Evolutionary conservation across 257 asterid species (phyloP), one percentile per base, ranked within the genome.

Genomic region (Eucommia ulmoides): DNA sequence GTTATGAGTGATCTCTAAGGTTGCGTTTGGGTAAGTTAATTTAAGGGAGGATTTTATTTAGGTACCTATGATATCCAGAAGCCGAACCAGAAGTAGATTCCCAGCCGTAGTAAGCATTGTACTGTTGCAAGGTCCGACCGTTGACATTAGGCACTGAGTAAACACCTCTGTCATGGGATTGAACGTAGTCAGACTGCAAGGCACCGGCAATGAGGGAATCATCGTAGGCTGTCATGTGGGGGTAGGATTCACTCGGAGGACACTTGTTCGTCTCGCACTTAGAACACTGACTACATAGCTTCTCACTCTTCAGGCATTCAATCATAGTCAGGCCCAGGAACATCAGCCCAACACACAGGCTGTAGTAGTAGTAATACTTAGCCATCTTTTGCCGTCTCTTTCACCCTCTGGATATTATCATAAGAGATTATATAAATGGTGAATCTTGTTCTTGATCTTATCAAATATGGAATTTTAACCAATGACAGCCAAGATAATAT

Each of bases 51-150:
- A n/a, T n/a, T n/a, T n/a, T n/a, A n/a, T n/a, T n/a, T 10, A 45
- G 23, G 69, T 73, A 78, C 93, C 88, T 76, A 54, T 82, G 85
- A 57, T 71, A 76, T 53, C 85, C 81, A 1, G 84, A 74, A 58
- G 78, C 77, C 38, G 84, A 76, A 24, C 84, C 88, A 1, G 93
- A 78, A 23, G 84, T 69, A n/a, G 85, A 79, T 53, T 79, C 77
- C 93, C 85, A 79, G 61, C 88, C 85, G 24, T 69, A 79, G 53
- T 79, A 79, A 23, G 80, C 58, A 51, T 69, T 71, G 23, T 62
- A 45, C 22, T 54, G 49, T 3, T 49, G 23, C 26, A 67, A 70
- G 14, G 42, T 59, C 0, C 74, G 73, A 2, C 78, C 82, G 60
- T 15, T 50, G 19, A 68, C 42, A 55, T 69, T 42, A 12, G 80